Evolutionary conservation across 2,329 filamentous ascomycete genomes (phyloP).

Genomic region (Kalmusia sp.): DNA sequence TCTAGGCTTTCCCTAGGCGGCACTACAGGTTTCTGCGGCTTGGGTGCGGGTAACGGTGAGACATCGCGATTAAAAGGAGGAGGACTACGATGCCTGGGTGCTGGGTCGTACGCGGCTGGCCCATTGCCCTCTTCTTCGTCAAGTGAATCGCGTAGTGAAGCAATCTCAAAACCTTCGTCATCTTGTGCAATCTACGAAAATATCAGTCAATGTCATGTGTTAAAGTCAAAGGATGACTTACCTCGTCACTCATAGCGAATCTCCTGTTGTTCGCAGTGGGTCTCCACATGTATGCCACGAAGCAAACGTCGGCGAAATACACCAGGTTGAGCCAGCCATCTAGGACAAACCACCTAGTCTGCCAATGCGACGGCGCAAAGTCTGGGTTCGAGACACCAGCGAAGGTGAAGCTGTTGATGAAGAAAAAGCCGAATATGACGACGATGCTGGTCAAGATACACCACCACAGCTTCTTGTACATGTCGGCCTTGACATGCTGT

Average conservation of each 20-base stretch:
- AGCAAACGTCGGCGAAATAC: slow-evolving; percentile 91
- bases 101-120: slow-evolving; percentile 51
- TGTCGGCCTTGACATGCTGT: slow-evolving; percentile 88
- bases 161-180: slow-evolving; percentile 97
- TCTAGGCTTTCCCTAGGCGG: slow-evolving; percentile 71
- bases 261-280: slow-evolving; percentile 95
- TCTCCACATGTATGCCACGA: slow-evolving; percentile 94
- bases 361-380: slow-evolving; percentile 97
- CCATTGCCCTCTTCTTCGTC: slow-evolving; percentile 65
- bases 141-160: slow-evolving; percentile 80
- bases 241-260: slow-evolving; percentile 98
- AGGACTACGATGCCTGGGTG: slow-evolving; percentile 32
- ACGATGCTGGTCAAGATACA: slow-evolving; percentile 90
- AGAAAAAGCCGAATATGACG: slow-evolving; percentile 98
- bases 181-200: slow-evolving; percentile 81
- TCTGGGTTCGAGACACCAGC: slow-evolving; percentile 83
- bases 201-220: slow-evolving; percentile 35
- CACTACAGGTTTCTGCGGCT: slow-evolving; percentile 55
- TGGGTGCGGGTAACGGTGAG: slow-evolving; percentile 62
- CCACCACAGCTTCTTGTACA: slow-evolving; percentile 99
- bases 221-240: slow-evolving; percentile 42
- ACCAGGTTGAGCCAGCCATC: slow-evolving; percentile 98
- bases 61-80: slow-evolving; percentile 43
- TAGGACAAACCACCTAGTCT: slow-evolving; percentile 94
- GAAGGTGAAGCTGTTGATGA: slow-evolving; percentile 96